Evolutionary conservation across 306 rosid genomes (phyloP), one percentile per base, ranked within the genome.

Genomic region (Pueraria montana): DNA sequence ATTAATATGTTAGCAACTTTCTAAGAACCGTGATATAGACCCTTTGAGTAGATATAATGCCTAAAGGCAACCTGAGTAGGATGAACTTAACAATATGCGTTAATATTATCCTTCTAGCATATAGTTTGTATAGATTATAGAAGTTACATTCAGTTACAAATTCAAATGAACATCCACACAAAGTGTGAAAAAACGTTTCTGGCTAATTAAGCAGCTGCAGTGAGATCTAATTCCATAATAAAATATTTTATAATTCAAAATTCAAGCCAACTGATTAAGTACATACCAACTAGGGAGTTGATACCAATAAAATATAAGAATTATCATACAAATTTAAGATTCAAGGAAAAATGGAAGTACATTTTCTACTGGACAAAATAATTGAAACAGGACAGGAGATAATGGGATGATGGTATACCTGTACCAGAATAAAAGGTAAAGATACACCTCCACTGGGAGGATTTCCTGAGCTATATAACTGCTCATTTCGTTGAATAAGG

Each of bases 371-470:
- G 65, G 23, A 42, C 8, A 36, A 36, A 36, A 4, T 36, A 55
- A 63, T 26, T 46, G 77, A 72, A 58, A 52, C 17, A 46, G 64
- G 27, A 52, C 17, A 46, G 64, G 27, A 82, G 81, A 73, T 4
- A 72, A 50, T 17, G 68, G 76, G 55, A 87, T 70, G 85, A 83
- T 68, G 48, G 76, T 76, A 4, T 92, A 93, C 99, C 92, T 96
- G 98, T 72, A 96, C 99, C 76, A 96, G 86, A 89, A 96, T 93
- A 85, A 96, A 96, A 68, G 99, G 99, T 71, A 96, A 91, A 73
- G 98, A 90, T 82, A 96, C 99, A 66, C 99, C 98, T 56, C 97
- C 99, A 24, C 88, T 91, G 66, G 98, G 99, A 49, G 94, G 90
- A 89, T 93, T 89, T 81, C 89, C 99, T 77, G 96, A 89, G 81